Evolutionary conservation across 352 stramenopile species (phyloP).

Genomic region (Pythium apleroticum): DNA sequence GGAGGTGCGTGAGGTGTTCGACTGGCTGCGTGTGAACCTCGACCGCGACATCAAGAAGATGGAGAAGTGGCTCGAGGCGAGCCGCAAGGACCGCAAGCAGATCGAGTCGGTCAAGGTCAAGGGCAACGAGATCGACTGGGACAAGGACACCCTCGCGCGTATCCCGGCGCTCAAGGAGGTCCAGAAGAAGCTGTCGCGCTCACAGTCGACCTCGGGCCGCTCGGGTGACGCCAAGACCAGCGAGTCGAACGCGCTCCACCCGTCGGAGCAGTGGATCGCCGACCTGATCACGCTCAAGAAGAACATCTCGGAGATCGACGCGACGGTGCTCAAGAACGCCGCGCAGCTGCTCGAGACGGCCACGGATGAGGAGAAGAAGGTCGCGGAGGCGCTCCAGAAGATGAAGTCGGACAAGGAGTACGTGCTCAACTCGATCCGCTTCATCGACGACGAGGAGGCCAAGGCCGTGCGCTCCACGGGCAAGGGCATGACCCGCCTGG

Average conservation of each 20-base stretch:
- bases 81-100: slow-evolving; percentile 86
- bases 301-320: slow-evolving; percentile 83
- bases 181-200: slow-evolving; percentile 74
- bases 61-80: slow-evolving; percentile 82
- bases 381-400: slow-evolving; percentile 70
- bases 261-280: slow-evolving; percentile 86
- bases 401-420: slow-evolving; percentile 90
- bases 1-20: slow-evolving; percentile 83
- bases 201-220: slow-evolving; percentile 40
- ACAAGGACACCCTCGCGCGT: slow-evolving; percentile 79
- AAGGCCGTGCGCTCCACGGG: slow-evolving; percentile 82
- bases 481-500: slow-evolving; percentile 54
- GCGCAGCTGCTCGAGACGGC: slow-evolving; percentile 47
- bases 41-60: slow-evolving; percentile 84
- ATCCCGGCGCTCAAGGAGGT: slow-evolving; percentile 87
- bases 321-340: slow-evolving; percentile 64
- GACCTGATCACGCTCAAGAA: slow-evolving; percentile 87
- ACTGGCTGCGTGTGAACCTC: slow-evolving; percentile 77
- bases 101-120: slow-evolving; percentile 82
- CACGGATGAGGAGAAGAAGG: slow-evolving; percentile 64
- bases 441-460: slow-evolving; percentile 88
- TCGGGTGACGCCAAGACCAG: slow-evolving; percentile 39
- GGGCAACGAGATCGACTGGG: slow-evolving; percentile 85
- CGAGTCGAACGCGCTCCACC: slow-evolving; percentile 57
- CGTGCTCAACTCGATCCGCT: slow-evolving; percentile 87